These are phyloP conservation scores for Ustilago shanxiensis DNA, from an alignment of 1,284 basidiomycete genomes.

Conservation along the genomic window DNA sequence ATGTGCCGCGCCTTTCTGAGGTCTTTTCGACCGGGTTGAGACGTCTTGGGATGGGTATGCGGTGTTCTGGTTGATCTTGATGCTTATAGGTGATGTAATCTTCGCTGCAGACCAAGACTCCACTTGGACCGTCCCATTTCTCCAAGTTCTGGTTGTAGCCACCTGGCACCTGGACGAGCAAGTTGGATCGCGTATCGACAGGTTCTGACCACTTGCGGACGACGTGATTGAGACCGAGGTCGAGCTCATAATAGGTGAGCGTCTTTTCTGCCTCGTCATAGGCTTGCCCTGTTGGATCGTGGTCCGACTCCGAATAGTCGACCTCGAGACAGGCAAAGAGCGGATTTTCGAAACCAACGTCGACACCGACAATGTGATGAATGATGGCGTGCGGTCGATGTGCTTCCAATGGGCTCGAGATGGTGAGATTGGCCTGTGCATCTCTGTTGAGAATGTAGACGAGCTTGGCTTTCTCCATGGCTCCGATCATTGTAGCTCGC, in stretches of 20 bases:
- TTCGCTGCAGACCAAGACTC: conserved; percentile 68
- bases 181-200: conserved; percentile 61
- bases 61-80: conserved; percentile 64
- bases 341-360: conserved; percentile 69
- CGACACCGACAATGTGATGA: conserved; percentile 66
- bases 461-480: conserved; percentile 68
- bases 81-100: conserved; percentile 69
- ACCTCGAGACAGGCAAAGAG: conserved; percentile 68
- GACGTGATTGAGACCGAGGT: conserved; percentile 69
- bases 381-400: conserved; percentile 64
- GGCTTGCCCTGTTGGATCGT: conserved; percentile 65
- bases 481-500: conserved; percentile 67
- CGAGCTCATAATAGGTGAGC: conserved; percentile 70
- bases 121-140: conserved; percentile 69
- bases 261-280: conserved; percentile 58
- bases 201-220: conserved; percentile 68
- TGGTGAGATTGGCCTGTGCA: conserved; percentile 68
- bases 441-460: conserved; percentile 69
- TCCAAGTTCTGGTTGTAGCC: conserved; percentile 67
- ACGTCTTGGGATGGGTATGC: conserved; percentile 67
- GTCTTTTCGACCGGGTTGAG: conserved; percentile 57
- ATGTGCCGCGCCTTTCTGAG: conserved; percentile 53
- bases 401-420: conserved; percentile 68
- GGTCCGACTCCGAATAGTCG: conserved; percentile 68
- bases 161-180: conserved; percentile 67